phyloP scores from a whole-genome alignment of 140 eudicot genomes.

The Stevia rebaudiana region DNA sequence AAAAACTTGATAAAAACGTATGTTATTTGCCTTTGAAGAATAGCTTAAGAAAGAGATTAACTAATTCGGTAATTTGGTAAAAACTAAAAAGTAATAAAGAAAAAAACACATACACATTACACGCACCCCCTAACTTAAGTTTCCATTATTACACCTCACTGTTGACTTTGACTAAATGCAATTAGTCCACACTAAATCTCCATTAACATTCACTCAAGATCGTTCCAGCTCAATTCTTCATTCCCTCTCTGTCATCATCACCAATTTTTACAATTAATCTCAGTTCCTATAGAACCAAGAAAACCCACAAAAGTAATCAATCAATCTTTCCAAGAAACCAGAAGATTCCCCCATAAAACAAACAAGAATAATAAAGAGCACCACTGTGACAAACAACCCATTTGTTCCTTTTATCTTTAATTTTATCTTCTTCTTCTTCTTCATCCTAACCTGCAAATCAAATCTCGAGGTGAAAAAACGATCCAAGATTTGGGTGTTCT shows the following conservation, averaged over 20 bases:
- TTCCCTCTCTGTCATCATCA: constrained; percentile 43
- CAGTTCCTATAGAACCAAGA: constrained; percentile 19
- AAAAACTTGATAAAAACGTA: background rate
- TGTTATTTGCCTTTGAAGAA: background rate
- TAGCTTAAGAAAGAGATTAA: background rate
- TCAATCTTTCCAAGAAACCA: constrained; percentile 47
- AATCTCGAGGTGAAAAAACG: constrained; percentile 23
- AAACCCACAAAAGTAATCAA: constrained; percentile 23
- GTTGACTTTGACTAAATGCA: constrained; percentile 28
- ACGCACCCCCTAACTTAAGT: background rate
- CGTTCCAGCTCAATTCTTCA: constrained; percentile 11
- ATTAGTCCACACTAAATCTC: constrained; percentile 32
- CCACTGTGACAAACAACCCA: background rate
- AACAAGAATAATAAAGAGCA: background rate
- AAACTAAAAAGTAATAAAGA: background rate
- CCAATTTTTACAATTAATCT: constrained; percentile 26
- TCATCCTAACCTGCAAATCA: constrained; percentile 3
- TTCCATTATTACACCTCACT: constrained; percentile 8
- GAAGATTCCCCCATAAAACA: constrained; percentile 34
- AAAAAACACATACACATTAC: background rate
- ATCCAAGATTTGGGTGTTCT: background rate
- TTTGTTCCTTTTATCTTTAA: constrained; percentile 4
- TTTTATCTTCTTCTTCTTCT: background rate
- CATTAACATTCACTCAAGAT: constrained; percentile 20
- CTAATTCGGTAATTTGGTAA: background rate